These are phyloP conservation scores for Suhomyces sp. DNA, from an alignment of 805 yeast genomes.

Conservation along the genomic window DNA sequence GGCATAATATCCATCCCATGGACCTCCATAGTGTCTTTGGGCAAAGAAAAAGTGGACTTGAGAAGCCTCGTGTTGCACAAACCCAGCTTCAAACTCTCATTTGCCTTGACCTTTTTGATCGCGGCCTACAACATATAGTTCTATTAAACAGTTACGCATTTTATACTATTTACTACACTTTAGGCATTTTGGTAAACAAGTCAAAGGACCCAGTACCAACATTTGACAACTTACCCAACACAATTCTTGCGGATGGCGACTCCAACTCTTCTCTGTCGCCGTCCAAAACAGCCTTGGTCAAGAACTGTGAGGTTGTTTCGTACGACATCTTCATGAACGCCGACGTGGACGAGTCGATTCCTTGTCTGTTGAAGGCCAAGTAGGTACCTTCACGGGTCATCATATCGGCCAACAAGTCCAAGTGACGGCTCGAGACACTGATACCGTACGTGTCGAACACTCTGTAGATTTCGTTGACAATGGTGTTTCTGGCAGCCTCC, in stretches of 20 bases:
- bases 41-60: conserved; percentile 40
- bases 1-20: conserved; percentile 50
- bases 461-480: conserved; percentile 91
- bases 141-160: neutral
- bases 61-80: conserved; percentile 52
- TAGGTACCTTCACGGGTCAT: conserved; percentile 99
- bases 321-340: conserved; percentile 98
- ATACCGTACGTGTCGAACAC: conserved; percentile 97
- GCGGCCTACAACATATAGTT: conserved; percentile 52
- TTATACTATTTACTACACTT: conserved; percentile 1
- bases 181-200: conserved; percentile 53
- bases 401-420: conserved; percentile 96
- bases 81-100: conserved; percentile 60
- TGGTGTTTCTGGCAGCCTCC: conserved; percentile 97
- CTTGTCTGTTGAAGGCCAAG: conserved; percentile 96
- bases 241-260: conserved; percentile 91
- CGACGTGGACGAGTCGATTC: conserved; percentile 93
- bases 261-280: conserved; percentile 85
- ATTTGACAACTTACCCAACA: conserved; percentile 81
- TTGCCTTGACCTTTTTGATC: conserved; percentile 51
- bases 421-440: conserved; percentile 86
- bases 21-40: conserved; percentile 32
- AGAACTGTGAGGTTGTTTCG: conserved; percentile 96
- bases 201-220: conserved; percentile 98
- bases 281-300: conserved; percentile 93